phyloP scores from a whole-genome alignment of 2,329 filamentous ascomycete species.

The Fusarium agapanthi region DNA sequence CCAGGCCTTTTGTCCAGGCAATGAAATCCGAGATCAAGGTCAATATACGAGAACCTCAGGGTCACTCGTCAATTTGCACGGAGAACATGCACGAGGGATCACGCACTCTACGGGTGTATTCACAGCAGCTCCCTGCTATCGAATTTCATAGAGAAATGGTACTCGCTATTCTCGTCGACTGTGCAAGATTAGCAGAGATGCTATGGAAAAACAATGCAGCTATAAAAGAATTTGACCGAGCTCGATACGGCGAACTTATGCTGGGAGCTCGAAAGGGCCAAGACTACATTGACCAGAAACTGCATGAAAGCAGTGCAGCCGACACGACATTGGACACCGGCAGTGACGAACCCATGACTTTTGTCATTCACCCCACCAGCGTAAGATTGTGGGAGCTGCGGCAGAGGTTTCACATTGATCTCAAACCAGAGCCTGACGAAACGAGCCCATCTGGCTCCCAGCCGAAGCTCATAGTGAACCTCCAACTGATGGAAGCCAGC shows the following conservation, averaged over 20 bases:
- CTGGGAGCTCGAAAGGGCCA: background rate
- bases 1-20: background rate
- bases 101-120: background rate
- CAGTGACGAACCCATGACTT: background rate
- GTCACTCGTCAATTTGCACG: background rate
- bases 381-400: background rate
- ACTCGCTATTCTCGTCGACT: background rate
- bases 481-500: background rate
- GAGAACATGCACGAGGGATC: background rate
- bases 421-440: background rate
- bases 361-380: background rate
- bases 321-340: background rate
- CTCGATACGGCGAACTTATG: background rate
- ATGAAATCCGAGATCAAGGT: background rate
- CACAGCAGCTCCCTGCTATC: background rate
- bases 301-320: background rate
- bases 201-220: background rate
- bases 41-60: background rate
- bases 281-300: background rate
- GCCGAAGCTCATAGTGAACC: background rate
- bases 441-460: background rate
- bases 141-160: background rate
- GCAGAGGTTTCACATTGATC: background rate
- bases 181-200: background rate
- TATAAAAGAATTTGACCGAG: background rate